A percentile compares a stretch with the other conserved stretches of the same genome.
Conservation (phyloP, 441 rosid genomes). For the Capsella rubella region DNA sequence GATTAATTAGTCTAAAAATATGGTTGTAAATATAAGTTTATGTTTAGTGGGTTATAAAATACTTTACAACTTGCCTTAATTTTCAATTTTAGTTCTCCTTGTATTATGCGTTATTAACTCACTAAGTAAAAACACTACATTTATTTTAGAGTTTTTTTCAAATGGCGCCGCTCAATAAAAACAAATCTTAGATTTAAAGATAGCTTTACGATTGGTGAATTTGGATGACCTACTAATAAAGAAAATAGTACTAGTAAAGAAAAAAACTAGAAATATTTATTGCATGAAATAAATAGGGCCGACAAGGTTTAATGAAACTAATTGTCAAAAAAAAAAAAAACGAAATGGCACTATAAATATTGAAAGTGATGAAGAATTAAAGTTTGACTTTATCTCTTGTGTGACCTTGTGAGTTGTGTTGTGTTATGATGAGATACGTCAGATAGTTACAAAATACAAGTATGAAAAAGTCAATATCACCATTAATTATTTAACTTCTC, state of each 20-base stretch:
- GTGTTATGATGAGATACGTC: neutral
- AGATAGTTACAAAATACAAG: conserved; percentile 39
- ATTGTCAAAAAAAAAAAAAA: neutral
- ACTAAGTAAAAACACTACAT: conserved; percentile 23
- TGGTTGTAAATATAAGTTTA: neutral
- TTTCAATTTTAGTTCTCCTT: neutral
- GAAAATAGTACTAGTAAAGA: conserved; percentile 20
- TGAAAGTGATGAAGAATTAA: conserved; percentile 46
- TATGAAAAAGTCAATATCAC: conserved; percentile 50
- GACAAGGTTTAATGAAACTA: conserved; percentile 28
- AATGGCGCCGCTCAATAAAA: conserved; percentile 41
- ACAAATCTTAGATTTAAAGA: conserved; percentile 33
- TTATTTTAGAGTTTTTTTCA: conserved; percentile 28
- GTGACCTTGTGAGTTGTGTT: conserved; percentile 35
- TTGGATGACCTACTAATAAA: conserved; percentile 37
- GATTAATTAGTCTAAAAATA: neutral
- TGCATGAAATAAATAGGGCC: conserved; percentile 39
- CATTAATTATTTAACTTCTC: conserved; percentile 23
- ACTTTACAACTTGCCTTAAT: conserved; percentile 23
- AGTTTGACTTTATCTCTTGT: conserved; percentile 52
- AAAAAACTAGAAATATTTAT: conserved; percentile 32
- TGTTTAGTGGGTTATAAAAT: conserved; percentile 1
- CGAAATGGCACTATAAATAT: conserved; percentile 14
- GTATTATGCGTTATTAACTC: conserved; percentile 3
- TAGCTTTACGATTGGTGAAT: conserved; percentile 36